Percentiles rank a stretch among this genome's conserved stretches.
Evolutionary conservation across 208 protist genomes (phyloP).

Genomic region (Blastocrithidia nonstop): DNA sequence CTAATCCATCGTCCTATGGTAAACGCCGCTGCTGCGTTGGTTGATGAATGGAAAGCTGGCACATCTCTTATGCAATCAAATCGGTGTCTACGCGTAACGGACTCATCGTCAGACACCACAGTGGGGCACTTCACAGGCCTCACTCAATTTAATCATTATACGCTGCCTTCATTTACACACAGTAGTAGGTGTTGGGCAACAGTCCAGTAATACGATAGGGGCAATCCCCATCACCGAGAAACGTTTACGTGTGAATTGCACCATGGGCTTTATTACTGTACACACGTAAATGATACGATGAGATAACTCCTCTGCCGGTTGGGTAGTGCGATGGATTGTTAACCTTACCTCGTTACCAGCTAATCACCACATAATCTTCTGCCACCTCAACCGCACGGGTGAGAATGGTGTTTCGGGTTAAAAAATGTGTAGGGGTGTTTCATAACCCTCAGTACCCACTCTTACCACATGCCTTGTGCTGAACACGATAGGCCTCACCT

Average conservation of each 20-base stretch:
- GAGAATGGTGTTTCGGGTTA: conserved; percentile 76
- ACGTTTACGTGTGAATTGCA: conserved; percentile 62
- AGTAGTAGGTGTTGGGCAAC: conserved; percentile 83
- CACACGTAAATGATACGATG: conserved; percentile 82
- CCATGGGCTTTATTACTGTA: conserved; percentile 60
- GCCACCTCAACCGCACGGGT: conserved; percentile 77
- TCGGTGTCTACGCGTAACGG: conserved; percentile 69
- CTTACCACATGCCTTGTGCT: conserved; percentile 68
- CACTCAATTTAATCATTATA: conserved; percentile 91
- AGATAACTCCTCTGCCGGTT: conserved; percentile 69
- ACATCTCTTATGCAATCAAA: conserved; percentile 85
- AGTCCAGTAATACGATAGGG: conserved; percentile 75
- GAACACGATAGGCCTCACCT: conserved; percentile 77
- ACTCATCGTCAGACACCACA: conserved; percentile 85
- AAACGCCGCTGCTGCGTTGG: conserved; percentile 56
- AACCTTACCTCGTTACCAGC: conserved; percentile 74
- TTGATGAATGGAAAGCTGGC: conserved; percentile 46
- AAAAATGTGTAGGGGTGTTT: conserved; percentile 60
- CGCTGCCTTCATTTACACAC: conserved; percentile 82
- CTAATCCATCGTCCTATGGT: conserved; percentile 68
- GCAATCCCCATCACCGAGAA: conserved; percentile 77
- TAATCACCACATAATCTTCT: conserved; percentile 74
- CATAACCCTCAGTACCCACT: conserved; percentile 82
- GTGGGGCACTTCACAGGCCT: conserved; percentile 78
- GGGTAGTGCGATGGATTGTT: conserved; percentile 69